phyloP scores from a whole-genome alignment of 2,329 filamentous ascomycete species.

The Phoma herbarum region DNA sequence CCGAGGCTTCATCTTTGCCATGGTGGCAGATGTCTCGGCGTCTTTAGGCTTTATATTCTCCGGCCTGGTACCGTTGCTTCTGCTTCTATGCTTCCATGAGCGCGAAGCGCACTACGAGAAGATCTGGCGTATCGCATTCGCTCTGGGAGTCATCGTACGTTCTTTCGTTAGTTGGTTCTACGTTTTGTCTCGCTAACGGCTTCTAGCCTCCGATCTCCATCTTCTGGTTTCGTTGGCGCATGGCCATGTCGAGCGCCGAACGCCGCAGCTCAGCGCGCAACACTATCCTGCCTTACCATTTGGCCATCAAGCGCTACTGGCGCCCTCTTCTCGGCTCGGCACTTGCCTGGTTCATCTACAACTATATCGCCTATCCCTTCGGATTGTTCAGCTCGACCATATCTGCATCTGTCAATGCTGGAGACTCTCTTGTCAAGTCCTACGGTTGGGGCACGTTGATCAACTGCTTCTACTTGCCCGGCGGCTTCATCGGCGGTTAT shows the following conservation, averaged over 20 bases:
- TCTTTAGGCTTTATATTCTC: conserved; percentile 62
- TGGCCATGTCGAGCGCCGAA: conserved; percentile 61
- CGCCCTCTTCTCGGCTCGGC: conserved; percentile 60
- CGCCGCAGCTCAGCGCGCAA: conserved; percentile 56
- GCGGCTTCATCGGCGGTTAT: conserved; percentile 40
- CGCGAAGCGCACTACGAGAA: conserved; percentile 51
- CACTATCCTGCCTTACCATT: conserved; percentile 56
- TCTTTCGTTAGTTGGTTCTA: too few relatives aligned
- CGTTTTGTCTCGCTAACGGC: neutral
- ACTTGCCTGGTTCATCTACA: conserved; percentile 62
- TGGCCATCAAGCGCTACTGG: conserved; percentile 61
- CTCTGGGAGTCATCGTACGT: conserved; percentile 56
- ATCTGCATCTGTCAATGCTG: conserved; percentile 36
- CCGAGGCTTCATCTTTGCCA: conserved; percentile 66
- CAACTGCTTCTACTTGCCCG: conserved; percentile 41
- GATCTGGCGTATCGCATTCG: conserved; percentile 63
- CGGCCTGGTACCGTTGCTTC: conserved; percentile 60
- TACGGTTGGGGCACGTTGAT: conserved; percentile 33
- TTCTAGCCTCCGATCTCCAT: conserved; percentile 57
- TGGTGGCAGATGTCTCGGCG: conserved; percentile 62
- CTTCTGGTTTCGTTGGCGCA: conserved; percentile 63
- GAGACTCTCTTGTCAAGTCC: conserved; percentile 32
- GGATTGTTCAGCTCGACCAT: conserved; percentile 65
- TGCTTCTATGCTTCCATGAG: conserved; percentile 61
- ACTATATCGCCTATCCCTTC: conserved; percentile 65